Conservation (phyloP, 1,139 yeast species). For the Scheffersomyces segobiensis region DNA sequence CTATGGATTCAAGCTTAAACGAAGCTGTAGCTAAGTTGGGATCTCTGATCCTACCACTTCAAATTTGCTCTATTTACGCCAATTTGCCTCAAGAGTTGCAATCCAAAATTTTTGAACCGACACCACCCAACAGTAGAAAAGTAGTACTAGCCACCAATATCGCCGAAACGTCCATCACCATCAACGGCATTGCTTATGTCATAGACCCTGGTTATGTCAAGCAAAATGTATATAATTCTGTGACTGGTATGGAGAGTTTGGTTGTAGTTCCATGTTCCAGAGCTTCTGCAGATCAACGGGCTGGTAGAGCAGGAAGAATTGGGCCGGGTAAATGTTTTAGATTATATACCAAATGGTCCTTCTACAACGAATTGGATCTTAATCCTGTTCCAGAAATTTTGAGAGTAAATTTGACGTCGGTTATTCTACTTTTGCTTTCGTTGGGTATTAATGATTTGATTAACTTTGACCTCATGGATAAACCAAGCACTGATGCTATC, state of each 20-base stretch:
- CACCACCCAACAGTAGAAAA: constrained; percentile 76
- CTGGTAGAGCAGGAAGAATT: constrained; percentile 97
- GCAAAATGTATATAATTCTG: constrained; percentile 77
- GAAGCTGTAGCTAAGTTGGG: constrained; percentile 71
- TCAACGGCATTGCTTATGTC: constrained; percentile 86
- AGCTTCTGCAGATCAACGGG: constrained; percentile 94
- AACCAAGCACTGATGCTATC: constrained; percentile 72
- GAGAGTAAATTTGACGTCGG: constrained; percentile 76
- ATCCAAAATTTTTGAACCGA: constrained; percentile 79
- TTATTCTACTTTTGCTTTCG: constrained; percentile 71
- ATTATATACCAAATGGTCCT: constrained; percentile 85
- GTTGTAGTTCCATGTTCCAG: constrained; percentile 85
- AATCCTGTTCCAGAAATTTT: constrained; percentile 89
- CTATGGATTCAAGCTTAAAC: constrained; percentile 66
- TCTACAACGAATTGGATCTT: constrained; percentile 69
- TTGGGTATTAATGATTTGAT: constrained; percentile 81
- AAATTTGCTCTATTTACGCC: constrained; percentile 89
- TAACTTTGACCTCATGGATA: constrained; percentile 85
- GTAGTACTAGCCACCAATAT: constrained; percentile 94
- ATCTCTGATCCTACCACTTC: constrained; percentile 57
- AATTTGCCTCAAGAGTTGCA: constrained; percentile 86
- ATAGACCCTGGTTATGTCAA: constrained; percentile 94
- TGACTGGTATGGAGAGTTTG: constrained; percentile 87
- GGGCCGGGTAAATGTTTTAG: constrained; percentile 96
- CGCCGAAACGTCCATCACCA: constrained; percentile 95